These are phyloP conservation scores for Gamsiella multidivaricata DNA, from an alignment of 192 early-diverging fungal genomes.

Conservation along the genomic window DNA sequence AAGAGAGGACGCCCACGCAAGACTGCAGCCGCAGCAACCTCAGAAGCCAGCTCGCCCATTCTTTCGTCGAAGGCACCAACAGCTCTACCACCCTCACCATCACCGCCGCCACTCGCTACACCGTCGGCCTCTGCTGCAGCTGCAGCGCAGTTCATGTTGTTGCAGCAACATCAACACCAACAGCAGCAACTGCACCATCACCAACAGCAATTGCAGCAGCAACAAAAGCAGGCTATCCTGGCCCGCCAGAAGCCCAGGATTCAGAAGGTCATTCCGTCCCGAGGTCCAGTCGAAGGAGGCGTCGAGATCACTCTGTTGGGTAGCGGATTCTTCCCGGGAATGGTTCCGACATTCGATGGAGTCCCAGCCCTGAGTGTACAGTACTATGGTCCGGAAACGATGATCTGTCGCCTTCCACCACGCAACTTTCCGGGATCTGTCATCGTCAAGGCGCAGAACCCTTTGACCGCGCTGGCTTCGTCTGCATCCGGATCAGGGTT, in stretches of 20 bases:
- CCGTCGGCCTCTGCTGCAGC: conserved; percentile 1
- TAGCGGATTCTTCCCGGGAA: conserved; percentile 72
- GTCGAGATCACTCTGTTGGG: conserved; percentile 77
- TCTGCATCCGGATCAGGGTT: conserved; percentile 10
- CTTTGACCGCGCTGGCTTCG: conserved; percentile 7
- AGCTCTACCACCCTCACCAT: conserved; percentile 3
- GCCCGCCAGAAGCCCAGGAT: conserved; percentile 62
- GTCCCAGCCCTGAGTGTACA: conserved; percentile 68
- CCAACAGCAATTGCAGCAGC: conserved; percentile 49
- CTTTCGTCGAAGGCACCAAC: conserved; percentile 3
- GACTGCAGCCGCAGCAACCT: background rate
- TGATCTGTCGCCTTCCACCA: conserved; percentile 80
- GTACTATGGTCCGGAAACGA: conserved; percentile 72
- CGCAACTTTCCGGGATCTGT: conserved; percentile 71
- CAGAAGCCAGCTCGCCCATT: conserved; percentile 28
- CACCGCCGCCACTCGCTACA: background rate
- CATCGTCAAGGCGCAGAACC: conserved; percentile 37
- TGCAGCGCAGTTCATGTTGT: conserved; percentile 28
- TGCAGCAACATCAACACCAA: conserved; percentile 43
- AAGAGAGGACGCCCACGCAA: conserved; percentile 55
- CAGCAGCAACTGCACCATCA: conserved; percentile 48
- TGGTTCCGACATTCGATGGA: conserved; percentile 78
- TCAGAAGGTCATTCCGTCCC: conserved; percentile 75
- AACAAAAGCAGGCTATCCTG: conserved; percentile 51
- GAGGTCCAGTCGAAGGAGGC: conserved; percentile 83